These are phyloP conservation scores for Podospora tetraspora DNA, from an alignment of 495 filamentous ascomycete genomes.

Conservation along the genomic window DNA sequence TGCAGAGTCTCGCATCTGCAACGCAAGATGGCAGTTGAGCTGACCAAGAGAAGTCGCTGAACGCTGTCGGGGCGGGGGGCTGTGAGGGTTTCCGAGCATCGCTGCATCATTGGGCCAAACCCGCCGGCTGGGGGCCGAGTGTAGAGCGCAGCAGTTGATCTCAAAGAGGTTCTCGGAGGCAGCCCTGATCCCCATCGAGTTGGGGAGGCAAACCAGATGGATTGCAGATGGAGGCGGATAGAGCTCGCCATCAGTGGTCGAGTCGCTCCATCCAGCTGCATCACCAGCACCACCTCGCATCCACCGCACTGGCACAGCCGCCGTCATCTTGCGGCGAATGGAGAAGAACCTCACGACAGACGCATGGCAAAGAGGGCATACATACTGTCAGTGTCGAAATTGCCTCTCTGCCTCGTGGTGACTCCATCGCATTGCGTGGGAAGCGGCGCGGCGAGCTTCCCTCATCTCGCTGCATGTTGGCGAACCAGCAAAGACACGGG, in stretches of 20 bases:
- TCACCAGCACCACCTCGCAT: not conserved
- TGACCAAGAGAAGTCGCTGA: not conserved
- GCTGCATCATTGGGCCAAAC: not conserved
- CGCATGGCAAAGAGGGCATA: not conserved
- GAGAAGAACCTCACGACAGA: not conserved
- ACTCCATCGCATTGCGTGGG: not conserved
- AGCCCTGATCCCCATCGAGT: not conserved
- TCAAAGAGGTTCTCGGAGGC: not conserved
- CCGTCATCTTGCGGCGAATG: not conserved
- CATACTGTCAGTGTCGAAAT: too few species aligned
- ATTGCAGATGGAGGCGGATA: slow-evolving; percentile 10
- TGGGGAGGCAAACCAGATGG: not conserved
- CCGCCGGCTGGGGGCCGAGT: not conserved
- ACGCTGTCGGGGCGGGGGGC: not conserved
- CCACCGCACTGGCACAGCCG: not conserved
- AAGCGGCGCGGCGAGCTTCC: not conserved
- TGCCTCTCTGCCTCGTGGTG: not conserved
- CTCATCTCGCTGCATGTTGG: not conserved
- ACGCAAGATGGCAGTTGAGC: not conserved
- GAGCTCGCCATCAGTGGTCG: not conserved
- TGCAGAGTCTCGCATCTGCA: slow-evolving; percentile 8
- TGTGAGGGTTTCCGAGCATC: not conserved
- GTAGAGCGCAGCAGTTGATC: not conserved
- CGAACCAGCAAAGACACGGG: not conserved
- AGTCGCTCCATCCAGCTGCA: not conserved